Base-by-base conservation (phyloP, 305 asterid species). In the Fraxinus albicans region DNA sequence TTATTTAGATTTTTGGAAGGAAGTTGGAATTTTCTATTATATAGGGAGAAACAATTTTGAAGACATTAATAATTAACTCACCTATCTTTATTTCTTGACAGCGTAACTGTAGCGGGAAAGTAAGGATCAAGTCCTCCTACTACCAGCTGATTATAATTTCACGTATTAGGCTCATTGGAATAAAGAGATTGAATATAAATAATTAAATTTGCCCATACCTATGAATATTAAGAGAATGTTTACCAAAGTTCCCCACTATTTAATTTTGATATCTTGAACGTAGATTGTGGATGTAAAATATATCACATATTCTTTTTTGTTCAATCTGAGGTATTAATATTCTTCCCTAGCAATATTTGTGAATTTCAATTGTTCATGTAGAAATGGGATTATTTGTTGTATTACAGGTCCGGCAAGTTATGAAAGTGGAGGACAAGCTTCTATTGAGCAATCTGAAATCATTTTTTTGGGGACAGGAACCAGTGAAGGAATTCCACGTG, bases 401-500 rank as follows among this genome's bases (percentile, higher is more conserved):
- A 74, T 60, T 77, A 83, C 92, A 94, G 98, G 81, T 86, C 83
- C 92, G 27, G 77, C 80, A 12, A 78, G 60, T 89, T 86, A 84
- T 84, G 85, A 89, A 17, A 83, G 53, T 65, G 88, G 77, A 79
- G 81, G 83, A 53, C 83, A 86, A 63, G 73, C 82, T 73, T 82
- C 89, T 10, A 63, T 81, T 34, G 87, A 83, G 55, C 91, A 92
- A 86, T 89, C 99, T 29, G 98, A 96, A 86, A 87, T 96, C 80
- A 82, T 92, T 79, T 96, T 96, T 81, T 38, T 92, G 12, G 99
- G 98, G 81, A 94, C 98, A 15, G 99, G 98, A 78, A 96, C 99
- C 78, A 96, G 99, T 87, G 98, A 96, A 88, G 99, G 99, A 83
- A 93, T 96, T 86, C 98, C 98, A 3, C 98, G 99, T 3, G 98